Conservation (phyloP, 768 basidiomycete species). For the Lyophyllum shimeji region DNA sequence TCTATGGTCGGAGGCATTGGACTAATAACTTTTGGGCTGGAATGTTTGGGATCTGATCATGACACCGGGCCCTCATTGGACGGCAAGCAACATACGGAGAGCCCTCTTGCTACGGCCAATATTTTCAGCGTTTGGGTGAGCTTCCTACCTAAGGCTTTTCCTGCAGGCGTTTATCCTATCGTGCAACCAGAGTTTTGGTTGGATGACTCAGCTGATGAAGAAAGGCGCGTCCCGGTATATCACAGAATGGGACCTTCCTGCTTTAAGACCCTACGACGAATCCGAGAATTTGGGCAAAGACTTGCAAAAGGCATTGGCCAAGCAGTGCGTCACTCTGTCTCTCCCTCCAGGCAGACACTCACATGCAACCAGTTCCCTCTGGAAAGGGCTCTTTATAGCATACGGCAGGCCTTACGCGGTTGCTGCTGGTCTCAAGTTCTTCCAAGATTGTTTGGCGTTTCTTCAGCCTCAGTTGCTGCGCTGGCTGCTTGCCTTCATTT, state of each 20-base stretch:
- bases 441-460: constrained; percentile 81
- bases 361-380: constrained; percentile 51
- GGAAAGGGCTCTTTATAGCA: constrained; percentile 70
- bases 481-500: constrained; percentile 78
- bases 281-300: constrained; percentile 64
- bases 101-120: constrained; percentile 74
- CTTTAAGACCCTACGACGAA: constrained; percentile 65
- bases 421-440: constrained; percentile 66
- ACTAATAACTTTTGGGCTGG: constrained; percentile 57
- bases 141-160: background rate
- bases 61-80: constrained; percentile 21
- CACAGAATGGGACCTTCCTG: constrained; percentile 84
- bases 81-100: constrained; percentile 50
- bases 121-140: constrained; percentile 72
- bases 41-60: constrained; percentile 68
- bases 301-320: constrained; percentile 58
- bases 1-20: constrained; percentile 43
- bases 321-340: constrained; percentile 48
- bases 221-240: constrained; percentile 67
- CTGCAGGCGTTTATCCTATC: constrained; percentile 1
- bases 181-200: constrained; percentile 61
- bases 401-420: constrained; percentile 76
- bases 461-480: constrained; percentile 86
- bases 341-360: background rate
- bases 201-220: constrained; percentile 81